These are phyloP conservation scores for Termitomyces sp. DNA, from an alignment of 1,284 basidiomycete genomes.

Conservation along the genomic window DNA sequence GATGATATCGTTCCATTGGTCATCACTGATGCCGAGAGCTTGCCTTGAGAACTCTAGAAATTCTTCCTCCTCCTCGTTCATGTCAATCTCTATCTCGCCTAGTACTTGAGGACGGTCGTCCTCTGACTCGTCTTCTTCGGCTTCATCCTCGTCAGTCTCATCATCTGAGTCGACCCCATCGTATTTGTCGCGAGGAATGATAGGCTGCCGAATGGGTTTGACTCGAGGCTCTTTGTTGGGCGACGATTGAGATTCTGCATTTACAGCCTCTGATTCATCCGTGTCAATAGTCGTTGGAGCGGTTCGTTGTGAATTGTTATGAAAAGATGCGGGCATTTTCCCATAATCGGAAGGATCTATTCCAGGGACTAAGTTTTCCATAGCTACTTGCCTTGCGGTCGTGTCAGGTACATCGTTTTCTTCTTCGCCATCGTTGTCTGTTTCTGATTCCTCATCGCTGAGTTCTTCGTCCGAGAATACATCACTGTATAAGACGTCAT, in stretches of 20 bases:
- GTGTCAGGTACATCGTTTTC: slow-evolving; percentile 21
- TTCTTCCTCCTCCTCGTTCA: slow-evolving; percentile 86
- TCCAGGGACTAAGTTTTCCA: slow-evolving; percentile 68
- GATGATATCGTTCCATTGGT: slow-evolving; percentile 81
- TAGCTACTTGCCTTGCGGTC: slow-evolving; percentile 48
- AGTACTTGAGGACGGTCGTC: slow-evolving; percentile 76
- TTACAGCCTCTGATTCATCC: slow-evolving; percentile 31
- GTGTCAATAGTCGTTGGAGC: slow-evolving; percentile 44
- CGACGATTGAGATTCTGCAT: slow-evolving; percentile 10
- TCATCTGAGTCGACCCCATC: slow-evolving; percentile 87
- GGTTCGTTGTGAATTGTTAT: slow-evolving; percentile 63
- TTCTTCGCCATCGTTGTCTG: slow-evolving; percentile 16
- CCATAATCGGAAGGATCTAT: slow-evolving; percentile 73
- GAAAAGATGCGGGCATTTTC: slow-evolving; percentile 69
- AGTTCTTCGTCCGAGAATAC: slow-evolving; percentile 51
- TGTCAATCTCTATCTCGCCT: slow-evolving; percentile 80
- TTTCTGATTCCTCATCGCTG: slow-evolving; percentile 41
- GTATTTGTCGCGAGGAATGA: slow-evolving; percentile 73
- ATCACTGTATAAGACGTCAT: slow-evolving; percentile 40
- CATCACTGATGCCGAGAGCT: slow-evolving; percentile 78
- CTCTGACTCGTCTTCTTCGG: slow-evolving; percentile 58
- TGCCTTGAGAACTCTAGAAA: slow-evolving; percentile 91
- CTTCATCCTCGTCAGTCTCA: slow-evolving; percentile 58
- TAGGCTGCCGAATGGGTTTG: slow-evolving; percentile 62
- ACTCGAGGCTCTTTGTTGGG: slow-evolving; percentile 16